Evolutionary conservation across 2,329 filamentous ascomycete genomes (phyloP).

Genomic region (Microcyclospora pomicola): DNA sequence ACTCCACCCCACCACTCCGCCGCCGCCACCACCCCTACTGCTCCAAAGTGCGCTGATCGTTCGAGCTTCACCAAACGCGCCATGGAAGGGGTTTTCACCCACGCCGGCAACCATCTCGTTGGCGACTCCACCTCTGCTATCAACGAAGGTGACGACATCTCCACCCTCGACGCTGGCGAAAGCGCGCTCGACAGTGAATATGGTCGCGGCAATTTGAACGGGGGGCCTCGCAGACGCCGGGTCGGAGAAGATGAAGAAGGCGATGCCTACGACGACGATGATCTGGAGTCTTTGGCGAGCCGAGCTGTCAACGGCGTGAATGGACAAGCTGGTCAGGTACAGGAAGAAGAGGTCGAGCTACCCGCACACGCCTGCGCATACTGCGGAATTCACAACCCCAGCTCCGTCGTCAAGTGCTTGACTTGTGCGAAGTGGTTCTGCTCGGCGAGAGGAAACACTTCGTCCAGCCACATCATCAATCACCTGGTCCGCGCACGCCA

Average conservation of each 20-base stretch:
- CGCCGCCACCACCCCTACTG: background rate
- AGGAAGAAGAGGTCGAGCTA: conserved; percentile 74
- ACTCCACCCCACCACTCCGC: background rate
- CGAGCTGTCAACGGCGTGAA: conserved; percentile 64
- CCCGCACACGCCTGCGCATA: conserved; percentile 93
- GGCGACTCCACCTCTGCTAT: conserved; percentile 76
- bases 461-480: conserved; percentile 95
- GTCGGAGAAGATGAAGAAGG: conserved; percentile 84
- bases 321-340: conserved; percentile 40
- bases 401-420: conserved; percentile 91
- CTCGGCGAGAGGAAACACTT: conserved; percentile 90
- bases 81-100: conserved; percentile 82
- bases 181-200: conserved; percentile 57
- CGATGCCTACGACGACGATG: conserved; percentile 62
- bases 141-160: conserved; percentile 63
- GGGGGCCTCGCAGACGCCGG: conserved; percentile 47
- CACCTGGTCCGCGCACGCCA: conserved; percentile 93
- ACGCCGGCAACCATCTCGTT: conserved; percentile 74
- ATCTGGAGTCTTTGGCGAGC: conserved; percentile 59
- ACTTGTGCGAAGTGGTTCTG: conserved; percentile 98
- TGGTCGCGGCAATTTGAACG: conserved; percentile 45
- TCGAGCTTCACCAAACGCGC: background rate
- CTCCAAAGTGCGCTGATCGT: background rate
- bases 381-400: conserved; percentile 92
- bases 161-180: conserved; percentile 46